Base-by-base conservation (phyloP, 768 basidiomycete genomes). In the Leccinum disarticulatum region DNA sequence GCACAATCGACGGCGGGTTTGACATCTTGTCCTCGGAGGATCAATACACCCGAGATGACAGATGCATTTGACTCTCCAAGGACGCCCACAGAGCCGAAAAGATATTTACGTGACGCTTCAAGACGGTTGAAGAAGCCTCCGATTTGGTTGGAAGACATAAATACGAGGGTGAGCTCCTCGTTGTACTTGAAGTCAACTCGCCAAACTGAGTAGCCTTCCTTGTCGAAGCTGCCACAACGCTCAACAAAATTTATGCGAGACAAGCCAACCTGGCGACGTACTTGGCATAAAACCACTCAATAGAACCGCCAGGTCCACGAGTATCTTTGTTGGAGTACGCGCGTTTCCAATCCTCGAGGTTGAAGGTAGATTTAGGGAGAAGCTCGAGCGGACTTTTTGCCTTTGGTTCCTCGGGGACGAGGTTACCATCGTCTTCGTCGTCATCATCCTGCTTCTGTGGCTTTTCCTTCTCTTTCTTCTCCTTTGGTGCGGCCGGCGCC, bases 241-340 rank as follows among this genome's bases (percentile, higher is more conserved):
- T 70, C 41, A 70, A 56, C 11, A 25, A 28, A 9, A 31, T 47
- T 11, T 15, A 19, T 8, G 5, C 10, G 3, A 1, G 25, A 52
- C 46, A 54, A 46, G 3, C 11, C 3, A 55, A 25, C 4, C 31
- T 8, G 7, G 22, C 4, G 15, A 58, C 90, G 58, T 66, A 95
- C 93, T 97, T 87, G 75, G 93, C 74, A 81, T 97, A 95, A 85
- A 99, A 89, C 97, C 96, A 98, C 75, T 97, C 93, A 41, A 99
- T 68, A 54, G 93, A 75, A 63, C 91, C 95, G 48, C 76, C 86
- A 17, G 89, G 65, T 38, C 91, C 93, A 56, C 91, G 87, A 41
- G 95, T 98, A n/a, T 98, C 95, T 75, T 89, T 87, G 88, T 98
- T 98, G 69, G 95, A 97, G 82, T 98, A 99, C 48, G 91, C 89